Percentiles rank a stretch among this genome's conserved stretches.
These are phyloP conservation scores for Phyllachora maydis DNA, from an alignment of 2,329 filamentous ascomycete species.

Conservation along the genomic window DNA sequence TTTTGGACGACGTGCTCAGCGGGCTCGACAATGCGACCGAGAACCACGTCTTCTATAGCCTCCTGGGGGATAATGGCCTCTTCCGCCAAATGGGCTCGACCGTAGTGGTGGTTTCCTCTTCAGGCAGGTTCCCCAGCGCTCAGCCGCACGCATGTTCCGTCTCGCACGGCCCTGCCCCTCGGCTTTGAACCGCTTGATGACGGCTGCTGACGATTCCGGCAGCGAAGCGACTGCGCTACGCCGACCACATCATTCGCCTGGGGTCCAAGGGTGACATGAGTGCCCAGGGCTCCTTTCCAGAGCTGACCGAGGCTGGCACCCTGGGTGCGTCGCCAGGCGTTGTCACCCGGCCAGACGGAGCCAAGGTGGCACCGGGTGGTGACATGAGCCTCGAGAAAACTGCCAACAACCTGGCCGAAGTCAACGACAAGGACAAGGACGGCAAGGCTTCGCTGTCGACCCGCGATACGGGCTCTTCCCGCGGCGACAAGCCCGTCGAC, in stretches of 20 bases:
- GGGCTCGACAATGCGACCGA: conserved; percentile 22
- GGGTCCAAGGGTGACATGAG: conserved; percentile 8
- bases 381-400: conserved; percentile 2
- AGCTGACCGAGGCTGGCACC: conserved; percentile 4
- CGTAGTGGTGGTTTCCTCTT: conserved; percentile 20
- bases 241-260: conserved; percentile 19
- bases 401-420: conserved; percentile 1
- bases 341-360: too few species aligned
- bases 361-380: too few species aligned
- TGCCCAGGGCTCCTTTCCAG: conserved; percentile 13
- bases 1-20: conserved; percentile 25
- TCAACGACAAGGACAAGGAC: conserved; percentile 1
- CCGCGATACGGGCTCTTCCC: conserved; percentile 2
- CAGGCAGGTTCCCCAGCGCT: conserved; percentile 10
- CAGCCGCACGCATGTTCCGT: too few species aligned
- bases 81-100: conserved; percentile 15
- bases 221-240: conserved; percentile 13
- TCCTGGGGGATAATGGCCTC: conserved; percentile 19
- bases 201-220: conserved; percentile 1
- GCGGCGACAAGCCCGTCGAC: too few species aligned
- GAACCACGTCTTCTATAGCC: conserved; percentile 16
- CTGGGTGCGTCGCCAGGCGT: too few species aligned
- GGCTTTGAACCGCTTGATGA: not conserved
- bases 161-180: too few species aligned
- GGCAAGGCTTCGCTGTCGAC: conserved; percentile 3